Conservation (phyloP, 129 eudicot genomes). For the Helianthus annuus region DNA sequence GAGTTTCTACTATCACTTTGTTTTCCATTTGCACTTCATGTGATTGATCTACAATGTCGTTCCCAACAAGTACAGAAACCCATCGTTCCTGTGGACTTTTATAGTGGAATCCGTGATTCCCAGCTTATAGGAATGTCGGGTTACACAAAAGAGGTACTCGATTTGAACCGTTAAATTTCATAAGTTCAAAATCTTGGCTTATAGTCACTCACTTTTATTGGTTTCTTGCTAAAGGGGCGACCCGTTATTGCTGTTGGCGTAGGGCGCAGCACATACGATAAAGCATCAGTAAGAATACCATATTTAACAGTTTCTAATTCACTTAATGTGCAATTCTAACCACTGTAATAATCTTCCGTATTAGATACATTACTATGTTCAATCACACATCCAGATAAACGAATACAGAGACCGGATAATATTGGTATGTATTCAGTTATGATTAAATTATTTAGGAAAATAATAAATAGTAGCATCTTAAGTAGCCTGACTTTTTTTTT, state of each 20-base stretch:
- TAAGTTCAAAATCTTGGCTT: too few relatives aligned
- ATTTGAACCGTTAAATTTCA: too few relatives aligned
- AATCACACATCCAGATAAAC: constrained; percentile 93
- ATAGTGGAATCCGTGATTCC: constrained; percentile 88
- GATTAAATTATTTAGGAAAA: constrained; percentile 4
- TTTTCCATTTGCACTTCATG: too few relatives aligned
- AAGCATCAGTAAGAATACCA: constrained; percentile 80
- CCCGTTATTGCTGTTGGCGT: constrained; percentile 89
- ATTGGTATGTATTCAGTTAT: constrained; percentile 48
- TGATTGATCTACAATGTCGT: too few relatives aligned
- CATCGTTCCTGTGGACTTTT: constrained; percentile 65
- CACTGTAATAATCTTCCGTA: constrained; percentile 4
- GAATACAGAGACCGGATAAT: constrained; percentile 89
- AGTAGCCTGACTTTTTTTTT: not conserved
- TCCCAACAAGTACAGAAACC: constrained; percentile 60
- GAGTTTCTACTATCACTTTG: too few relatives aligned
- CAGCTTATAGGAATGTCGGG: constrained; percentile 93
- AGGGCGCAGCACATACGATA: constrained; percentile 92
- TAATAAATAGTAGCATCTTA: not conserved
- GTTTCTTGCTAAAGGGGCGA: constrained; percentile 56
- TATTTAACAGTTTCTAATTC: not conserved
- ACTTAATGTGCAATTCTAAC: constrained; percentile 1
- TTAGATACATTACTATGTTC: constrained; percentile 85
- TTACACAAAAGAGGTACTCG: constrained; percentile 51
- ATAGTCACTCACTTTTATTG: not conserved